These are phyloP conservation scores for Rhizophora apiculata DNA, from an alignment of 345 rosid species.

Conservation along the genomic window DNA sequence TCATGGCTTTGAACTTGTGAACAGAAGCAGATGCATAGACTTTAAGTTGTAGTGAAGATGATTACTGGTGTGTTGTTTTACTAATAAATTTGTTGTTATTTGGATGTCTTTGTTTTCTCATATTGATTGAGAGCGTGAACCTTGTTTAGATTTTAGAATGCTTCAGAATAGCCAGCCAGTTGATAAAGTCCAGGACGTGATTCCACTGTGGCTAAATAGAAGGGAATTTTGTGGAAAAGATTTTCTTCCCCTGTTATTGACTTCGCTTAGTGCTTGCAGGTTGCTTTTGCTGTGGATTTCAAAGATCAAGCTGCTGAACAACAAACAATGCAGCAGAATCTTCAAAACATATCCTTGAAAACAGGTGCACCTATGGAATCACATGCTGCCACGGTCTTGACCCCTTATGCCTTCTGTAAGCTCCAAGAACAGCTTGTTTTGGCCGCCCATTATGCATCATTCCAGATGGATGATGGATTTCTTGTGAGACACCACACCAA, in stretches of 20 bases:
- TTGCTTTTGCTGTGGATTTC: conserved; percentile 78
- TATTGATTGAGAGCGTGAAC: not conserved
- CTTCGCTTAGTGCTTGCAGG: conserved; percentile 39
- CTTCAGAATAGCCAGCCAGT: not conserved
- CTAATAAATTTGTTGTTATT: not conserved
- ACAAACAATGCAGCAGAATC: conserved; percentile 94
- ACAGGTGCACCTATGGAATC: conserved; percentile 98
- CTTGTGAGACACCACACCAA: conserved; percentile 93
- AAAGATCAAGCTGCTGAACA: conserved; percentile 97
- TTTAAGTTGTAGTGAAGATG: not conserved
- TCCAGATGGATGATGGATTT: conserved; percentile 77
- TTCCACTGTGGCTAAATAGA: too few relatives aligned
- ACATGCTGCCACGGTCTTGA: conserved; percentile 78
- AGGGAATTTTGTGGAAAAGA: not conserved
- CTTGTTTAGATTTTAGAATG: not conserved
- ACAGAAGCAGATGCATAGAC: not conserved
- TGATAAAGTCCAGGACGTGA: not conserved
- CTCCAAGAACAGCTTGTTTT: conserved; percentile 95
- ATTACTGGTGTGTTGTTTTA: not conserved
- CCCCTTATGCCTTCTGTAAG: conserved; percentile 91
- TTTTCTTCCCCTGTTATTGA: conserved; percentile 10
- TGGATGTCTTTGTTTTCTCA: not conserved
- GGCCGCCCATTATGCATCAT: conserved; percentile 94
- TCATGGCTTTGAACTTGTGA: not conserved
- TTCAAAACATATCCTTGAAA: conserved; percentile 79